A percentile compares a stretch with the other conserved stretches of the same genome.
Evolutionary conservation across 305 asterid genomes (phyloP).

Genomic region (Fraxinus ornus): DNA sequence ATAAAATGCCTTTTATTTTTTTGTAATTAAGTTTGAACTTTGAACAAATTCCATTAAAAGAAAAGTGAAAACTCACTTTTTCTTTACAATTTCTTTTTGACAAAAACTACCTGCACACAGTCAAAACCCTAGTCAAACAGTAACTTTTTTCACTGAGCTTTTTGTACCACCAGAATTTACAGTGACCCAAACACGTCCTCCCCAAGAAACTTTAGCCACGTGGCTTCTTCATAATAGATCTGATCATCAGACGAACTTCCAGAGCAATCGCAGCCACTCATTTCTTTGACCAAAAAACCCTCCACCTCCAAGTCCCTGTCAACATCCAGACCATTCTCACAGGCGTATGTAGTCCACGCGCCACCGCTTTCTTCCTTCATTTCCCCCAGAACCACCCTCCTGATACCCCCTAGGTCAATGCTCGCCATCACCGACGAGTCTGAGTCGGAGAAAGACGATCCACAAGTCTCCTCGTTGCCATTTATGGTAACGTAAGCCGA

Average conservation of each 20-base stretch:
- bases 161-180: background rate
- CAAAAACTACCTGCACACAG: background rate
- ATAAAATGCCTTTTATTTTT: background rate
- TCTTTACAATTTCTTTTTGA: background rate
- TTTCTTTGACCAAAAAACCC: conserved; percentile 19
- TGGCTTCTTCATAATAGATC: conserved; percentile 26
- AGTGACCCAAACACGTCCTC: conserved; percentile 27
- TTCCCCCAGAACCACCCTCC: conserved; percentile 13
- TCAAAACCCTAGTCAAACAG: conserved; percentile 30
- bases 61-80: background rate
- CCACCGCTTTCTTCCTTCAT: conserved; percentile 6
- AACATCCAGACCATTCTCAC: conserved; percentile 10
- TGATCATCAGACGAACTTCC: conserved; percentile 4
- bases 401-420: conserved; percentile 47
- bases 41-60: background rate
- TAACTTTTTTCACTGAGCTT: background rate
- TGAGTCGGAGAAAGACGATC: conserved; percentile 64
- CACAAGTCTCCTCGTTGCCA: conserved; percentile 76
- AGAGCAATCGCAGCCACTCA: conserved; percentile 27
- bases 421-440: conserved; percentile 73
- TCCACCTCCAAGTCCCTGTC: conserved; percentile 23
- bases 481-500: conserved; percentile 63
- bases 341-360: conserved; percentile 30
- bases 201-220: conserved; percentile 41
- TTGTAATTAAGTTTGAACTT: too few species aligned